Evolutionary conservation across 805 yeast species (phyloP).

Genomic region (Hagleromyces aurorensis): DNA sequence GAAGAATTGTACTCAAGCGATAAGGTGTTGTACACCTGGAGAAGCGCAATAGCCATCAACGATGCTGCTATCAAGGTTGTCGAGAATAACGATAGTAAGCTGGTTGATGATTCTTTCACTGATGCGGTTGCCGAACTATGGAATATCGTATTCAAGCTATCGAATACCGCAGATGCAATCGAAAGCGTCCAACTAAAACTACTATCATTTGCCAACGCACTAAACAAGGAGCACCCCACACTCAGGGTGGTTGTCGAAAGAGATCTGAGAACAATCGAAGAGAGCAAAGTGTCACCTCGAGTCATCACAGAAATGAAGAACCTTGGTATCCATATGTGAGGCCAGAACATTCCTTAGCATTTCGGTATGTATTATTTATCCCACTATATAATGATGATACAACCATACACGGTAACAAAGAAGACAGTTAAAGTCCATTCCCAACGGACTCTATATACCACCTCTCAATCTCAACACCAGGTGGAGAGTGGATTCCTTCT

Average conservation of each 20-base stretch:
- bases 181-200: conserved; percentile 55
- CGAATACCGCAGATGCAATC: conserved; percentile 35
- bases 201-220: conserved; percentile 31
- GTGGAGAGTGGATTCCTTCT: conserved; percentile 61
- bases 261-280: conserved; percentile 22
- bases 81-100: conserved; percentile 6
- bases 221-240: conserved; percentile 13
- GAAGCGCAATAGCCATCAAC: conserved; percentile 42
- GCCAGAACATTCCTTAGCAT: conserved; percentile 1
- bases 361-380: neutral
- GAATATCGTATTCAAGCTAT: conserved; percentile 22
- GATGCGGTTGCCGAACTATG: conserved; percentile 15
- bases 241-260: conserved; percentile 15
- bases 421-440: conserved; percentile 2
- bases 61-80: conserved; percentile 33
- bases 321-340: conserved; percentile 7
- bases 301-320: conserved; percentile 33
- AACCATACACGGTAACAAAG: conserved; percentile 1
- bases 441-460: conserved; percentile 71
- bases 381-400: conserved; percentile 1
- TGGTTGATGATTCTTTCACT: conserved; percentile 2
- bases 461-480: conserved; percentile 67
- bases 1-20: conserved; percentile 24
- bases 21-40: conserved; percentile 45
- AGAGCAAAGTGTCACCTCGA: conserved; percentile 40